These are phyloP conservation scores for Saccharomycopsis selenospora DNA, from an alignment of 805 yeast genomes.

Conservation along the genomic window DNA sequence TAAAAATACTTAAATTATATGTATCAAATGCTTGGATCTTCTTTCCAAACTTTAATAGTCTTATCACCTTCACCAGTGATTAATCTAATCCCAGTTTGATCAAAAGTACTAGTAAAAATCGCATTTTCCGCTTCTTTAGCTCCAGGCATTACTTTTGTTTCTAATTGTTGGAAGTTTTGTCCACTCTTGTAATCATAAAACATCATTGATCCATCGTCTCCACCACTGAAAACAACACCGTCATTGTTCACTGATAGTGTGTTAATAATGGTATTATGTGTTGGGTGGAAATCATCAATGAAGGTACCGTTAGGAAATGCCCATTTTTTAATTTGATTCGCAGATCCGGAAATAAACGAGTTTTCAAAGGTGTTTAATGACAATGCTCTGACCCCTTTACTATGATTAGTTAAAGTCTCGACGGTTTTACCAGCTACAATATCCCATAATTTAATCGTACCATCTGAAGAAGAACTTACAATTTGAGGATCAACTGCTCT, in stretches of 20 bases:
- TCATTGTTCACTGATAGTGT: slow-evolving; percentile 60
- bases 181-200: slow-evolving; percentile 78
- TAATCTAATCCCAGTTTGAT: slow-evolving; percentile 69
- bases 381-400: slow-evolving; percentile 71
- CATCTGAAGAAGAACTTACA: slow-evolving; percentile 74
- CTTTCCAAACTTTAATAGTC: slow-evolving; percentile 69
- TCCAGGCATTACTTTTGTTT: slow-evolving; percentile 60
- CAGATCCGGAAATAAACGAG: slow-evolving; percentile 74
- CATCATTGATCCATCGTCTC: slow-evolving; percentile 71
- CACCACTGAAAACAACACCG: slow-evolving; percentile 68
- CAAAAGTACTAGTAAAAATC: slow-evolving; percentile 65
- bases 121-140: slow-evolving; percentile 60
- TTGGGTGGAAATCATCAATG: slow-evolving; percentile 46
- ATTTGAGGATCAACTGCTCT: slow-evolving; percentile 80
- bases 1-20: too few relatives aligned
- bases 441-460: slow-evolving; percentile 88
- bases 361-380: slow-evolving; percentile 59
- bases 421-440: slow-evolving; percentile 63
- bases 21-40: slow-evolving; percentile 23
- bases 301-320: slow-evolving; percentile 60
- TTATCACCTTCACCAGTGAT: slow-evolving; percentile 91
- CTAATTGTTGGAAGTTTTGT: slow-evolving; percentile 45
- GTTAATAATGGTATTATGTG: slow-evolving; percentile 51
- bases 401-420: slow-evolving; percentile 75
- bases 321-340: slow-evolving; percentile 82